Evolutionary conservation across 192 early-diverging fungal species (phyloP).

Genomic region (Backusella tarrabulga): DNA sequence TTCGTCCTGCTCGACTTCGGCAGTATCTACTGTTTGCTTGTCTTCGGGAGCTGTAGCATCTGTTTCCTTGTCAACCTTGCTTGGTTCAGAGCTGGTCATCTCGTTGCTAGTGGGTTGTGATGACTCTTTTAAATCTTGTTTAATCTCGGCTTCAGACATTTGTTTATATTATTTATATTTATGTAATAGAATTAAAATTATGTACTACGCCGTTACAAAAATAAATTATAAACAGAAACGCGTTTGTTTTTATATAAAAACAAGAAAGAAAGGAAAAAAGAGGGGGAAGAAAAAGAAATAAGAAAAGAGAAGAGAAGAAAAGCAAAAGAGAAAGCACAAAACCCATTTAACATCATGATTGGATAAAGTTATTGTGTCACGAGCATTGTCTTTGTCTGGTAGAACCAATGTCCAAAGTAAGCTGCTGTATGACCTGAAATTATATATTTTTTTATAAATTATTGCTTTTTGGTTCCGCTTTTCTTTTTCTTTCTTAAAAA

Average conservation of each 20-base stretch:
- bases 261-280: not conserved
- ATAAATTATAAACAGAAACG: not conserved
- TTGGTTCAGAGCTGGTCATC: slow-evolving; percentile 7
- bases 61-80: not conserved
- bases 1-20: not conserved
- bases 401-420: not conserved
- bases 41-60: not conserved
- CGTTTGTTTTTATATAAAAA: no score
- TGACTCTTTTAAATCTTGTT: slow-evolving; percentile 5
- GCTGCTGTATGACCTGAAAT: not conserved
- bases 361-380: slow-evolving; percentile 6
- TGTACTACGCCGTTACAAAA: not conserved
- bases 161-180: not conserved
- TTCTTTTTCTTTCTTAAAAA: not conserved
- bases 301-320: not conserved
- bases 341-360: not conserved
- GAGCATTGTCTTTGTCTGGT: slow-evolving; percentile 8
- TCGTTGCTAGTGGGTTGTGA: not conserved
- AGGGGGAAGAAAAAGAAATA: not conserved
- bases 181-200: not conserved
- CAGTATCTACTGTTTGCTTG: not conserved
- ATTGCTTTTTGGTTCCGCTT: slow-evolving; percentile 2
- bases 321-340: not conserved
- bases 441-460: slow-evolving; percentile 1
- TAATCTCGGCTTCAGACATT: slow-evolving; percentile 4